phyloP scores from a whole-genome alignment of 257 asterid species.

The Ligustrum vulgare region DNA sequence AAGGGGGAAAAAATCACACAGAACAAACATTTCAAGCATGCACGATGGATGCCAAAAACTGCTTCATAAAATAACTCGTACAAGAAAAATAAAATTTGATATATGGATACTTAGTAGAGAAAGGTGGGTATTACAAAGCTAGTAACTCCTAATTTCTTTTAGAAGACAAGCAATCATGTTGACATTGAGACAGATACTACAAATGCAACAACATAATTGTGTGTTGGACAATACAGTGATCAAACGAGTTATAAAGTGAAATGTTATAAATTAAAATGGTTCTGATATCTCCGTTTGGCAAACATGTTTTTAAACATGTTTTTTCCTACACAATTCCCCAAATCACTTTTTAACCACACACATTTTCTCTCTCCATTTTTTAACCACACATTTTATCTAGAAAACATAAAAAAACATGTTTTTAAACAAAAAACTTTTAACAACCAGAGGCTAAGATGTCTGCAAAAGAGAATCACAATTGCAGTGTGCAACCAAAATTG shows the following conservation, averaged over 20 bases:
- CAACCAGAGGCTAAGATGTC: no score
- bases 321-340: no score
- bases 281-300: no score
- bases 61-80: not conserved
- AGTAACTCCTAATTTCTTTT: not conserved
- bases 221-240: not conserved
- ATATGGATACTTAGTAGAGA: not conserved
- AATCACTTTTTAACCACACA: no score
- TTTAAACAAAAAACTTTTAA: no score
- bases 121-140: not conserved
- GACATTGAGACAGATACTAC: not conserved
- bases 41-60: not conserved
- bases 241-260: not conserved
- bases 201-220: not conserved
- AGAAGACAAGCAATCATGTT: not conserved
- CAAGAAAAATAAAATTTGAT: not conserved
- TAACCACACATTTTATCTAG: no score
- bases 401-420: no score
- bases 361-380: no score
- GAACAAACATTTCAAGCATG: not conserved
- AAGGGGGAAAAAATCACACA: not conserved
- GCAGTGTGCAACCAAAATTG: not conserved
- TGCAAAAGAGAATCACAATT: not conserved
- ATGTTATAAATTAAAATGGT: not conserved
- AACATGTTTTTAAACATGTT: no score